Evolutionary conservation across 1,284 basidiomycete genomes (phyloP).

Genomic region (Prillingera fragicola): DNA sequence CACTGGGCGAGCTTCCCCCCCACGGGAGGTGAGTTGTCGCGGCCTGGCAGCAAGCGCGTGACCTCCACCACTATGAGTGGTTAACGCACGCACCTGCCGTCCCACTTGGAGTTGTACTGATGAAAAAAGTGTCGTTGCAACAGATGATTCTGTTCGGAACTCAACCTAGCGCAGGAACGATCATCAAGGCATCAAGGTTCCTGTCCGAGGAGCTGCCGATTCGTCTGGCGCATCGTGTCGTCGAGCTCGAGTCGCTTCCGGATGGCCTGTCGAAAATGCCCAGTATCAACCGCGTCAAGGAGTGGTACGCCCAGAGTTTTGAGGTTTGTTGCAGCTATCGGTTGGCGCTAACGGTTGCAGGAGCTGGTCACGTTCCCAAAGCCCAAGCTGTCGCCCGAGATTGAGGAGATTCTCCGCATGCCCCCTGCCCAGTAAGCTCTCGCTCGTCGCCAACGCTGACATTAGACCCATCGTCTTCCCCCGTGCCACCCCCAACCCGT

Average conservation of each 20-base stretch:
- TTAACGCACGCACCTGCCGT: background rate
- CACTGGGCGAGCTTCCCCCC: constrained; percentile 93
- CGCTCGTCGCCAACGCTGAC: background rate
- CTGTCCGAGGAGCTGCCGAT: constrained; percentile 76
- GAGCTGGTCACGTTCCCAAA: constrained; percentile 80
- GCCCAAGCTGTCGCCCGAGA: constrained; percentile 61
- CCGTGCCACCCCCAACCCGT: constrained; percentile 45
- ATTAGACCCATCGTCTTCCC: constrained; percentile 29
- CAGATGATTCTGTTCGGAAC: constrained; percentile 80
- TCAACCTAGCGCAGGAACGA: constrained; percentile 69
- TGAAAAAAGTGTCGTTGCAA: constrained; percentile 69
- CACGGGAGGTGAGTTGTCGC: constrained; percentile 75
- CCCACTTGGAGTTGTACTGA: background rate
- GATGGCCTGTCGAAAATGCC: constrained; percentile 88
- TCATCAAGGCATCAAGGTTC: constrained; percentile 80
- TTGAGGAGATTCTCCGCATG: constrained; percentile 63
- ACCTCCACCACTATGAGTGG: background rate
- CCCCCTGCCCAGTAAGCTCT: constrained; percentile 46
- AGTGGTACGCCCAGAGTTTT: constrained; percentile 99
- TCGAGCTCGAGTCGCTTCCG: constrained; percentile 91
- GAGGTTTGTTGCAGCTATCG: constrained; percentile 60
- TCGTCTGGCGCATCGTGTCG: constrained; percentile 89
- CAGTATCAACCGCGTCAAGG: constrained; percentile 89
- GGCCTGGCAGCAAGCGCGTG: background rate
- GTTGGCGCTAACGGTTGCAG: constrained; percentile 50